A percentile compares a stretch with the other conserved stretches of the same genome.
Conservation (phyloP, 2,329 filamentous ascomycete genomes). For the Aspergillus sp. region DNA sequence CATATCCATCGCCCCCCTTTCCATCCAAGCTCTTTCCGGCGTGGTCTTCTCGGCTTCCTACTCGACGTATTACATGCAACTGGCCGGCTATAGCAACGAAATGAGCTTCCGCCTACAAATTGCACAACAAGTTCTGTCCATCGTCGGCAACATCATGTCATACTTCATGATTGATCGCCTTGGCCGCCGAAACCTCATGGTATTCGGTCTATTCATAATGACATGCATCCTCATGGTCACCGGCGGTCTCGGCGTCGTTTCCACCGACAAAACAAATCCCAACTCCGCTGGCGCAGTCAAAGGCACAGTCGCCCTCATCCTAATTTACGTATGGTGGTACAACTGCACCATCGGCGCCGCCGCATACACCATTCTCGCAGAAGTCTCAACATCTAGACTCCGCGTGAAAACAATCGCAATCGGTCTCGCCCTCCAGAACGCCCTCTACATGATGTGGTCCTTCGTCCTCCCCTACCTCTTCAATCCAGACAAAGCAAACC, state of each 20-base stretch:
- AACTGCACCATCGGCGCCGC: constrained; percentile 13
- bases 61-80: constrained; percentile 11
- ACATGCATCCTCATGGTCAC: constrained; percentile 10
- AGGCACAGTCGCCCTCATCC: constrained; percentile 14
- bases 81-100: constrained; percentile 1
- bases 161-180: constrained; percentile 9
- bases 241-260: constrained; percentile 6
- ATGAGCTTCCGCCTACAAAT: constrained; percentile 11
- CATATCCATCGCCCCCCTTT: constrained; percentile 7
- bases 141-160: constrained; percentile 8
- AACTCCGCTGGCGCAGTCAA: constrained; percentile 1
- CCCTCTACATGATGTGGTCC: constrained; percentile 11
- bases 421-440: constrained; percentile 10
- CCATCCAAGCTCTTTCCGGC: constrained; percentile 7
- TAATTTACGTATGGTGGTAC: constrained; percentile 14
- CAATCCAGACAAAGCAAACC: constrained; percentile 18
- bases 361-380: constrained; percentile 12
- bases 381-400: constrained; percentile 9
- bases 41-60: constrained; percentile 1
- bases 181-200: constrained; percentile 8
- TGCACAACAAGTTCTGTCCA: constrained; percentile 5
- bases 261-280: background rate
- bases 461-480: constrained; percentile 16
- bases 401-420: constrained; percentile 14
- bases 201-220: constrained; percentile 2